Percentiles rank a stretch among this genome's conserved stretches.
Evolutionary conservation across 495 filamentous ascomycete species (phyloP).

Genomic region (Podospora bellae-mahoneyi): DNA sequence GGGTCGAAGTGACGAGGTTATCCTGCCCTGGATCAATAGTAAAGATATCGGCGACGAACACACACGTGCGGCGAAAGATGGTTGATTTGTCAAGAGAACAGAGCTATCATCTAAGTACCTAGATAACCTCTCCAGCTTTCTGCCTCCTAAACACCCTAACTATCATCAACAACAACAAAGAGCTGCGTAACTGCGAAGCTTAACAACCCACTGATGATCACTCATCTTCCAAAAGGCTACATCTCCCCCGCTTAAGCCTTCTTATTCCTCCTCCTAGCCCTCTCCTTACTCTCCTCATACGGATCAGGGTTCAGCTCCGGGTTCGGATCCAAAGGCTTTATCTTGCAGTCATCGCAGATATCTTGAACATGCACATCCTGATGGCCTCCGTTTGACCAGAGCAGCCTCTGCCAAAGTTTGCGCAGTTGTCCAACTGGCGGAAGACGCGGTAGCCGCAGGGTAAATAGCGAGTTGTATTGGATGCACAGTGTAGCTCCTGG

Average conservation of each 20-base stretch:
- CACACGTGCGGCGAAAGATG: no score
- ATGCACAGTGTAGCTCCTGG: slow-evolving; percentile 16
- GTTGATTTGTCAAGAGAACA: no score
- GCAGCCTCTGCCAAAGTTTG: slow-evolving; percentile 23
- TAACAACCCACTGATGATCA: no score
- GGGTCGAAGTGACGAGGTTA: no score
- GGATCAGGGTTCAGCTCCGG: not conserved
- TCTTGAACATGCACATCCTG: slow-evolving; percentile 12
- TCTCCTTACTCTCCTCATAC: not conserved
- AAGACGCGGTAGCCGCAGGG: slow-evolving; percentile 25
- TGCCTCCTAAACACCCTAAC: no score
- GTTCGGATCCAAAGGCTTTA: not conserved
- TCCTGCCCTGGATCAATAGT: no score
- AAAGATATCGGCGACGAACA: no score
- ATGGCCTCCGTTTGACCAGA: slow-evolving; percentile 25
- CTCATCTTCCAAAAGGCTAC: no score
- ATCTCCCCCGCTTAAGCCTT: not conserved
- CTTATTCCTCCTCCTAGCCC: not conserved
- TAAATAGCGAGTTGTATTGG: slow-evolving; percentile 26
- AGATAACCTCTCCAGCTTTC: no score
- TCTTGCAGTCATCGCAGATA: slow-evolving; percentile 13
- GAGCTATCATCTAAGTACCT: no score
- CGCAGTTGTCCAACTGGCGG: slow-evolving; percentile 28
- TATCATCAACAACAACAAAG: no score
- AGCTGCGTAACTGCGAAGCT: no score